Evolutionary conservation across 768 basidiomycete genomes (phyloP), one percentile per base, ranked within the genome.

Genomic region (Clitopilus passeckerianus): DNA sequence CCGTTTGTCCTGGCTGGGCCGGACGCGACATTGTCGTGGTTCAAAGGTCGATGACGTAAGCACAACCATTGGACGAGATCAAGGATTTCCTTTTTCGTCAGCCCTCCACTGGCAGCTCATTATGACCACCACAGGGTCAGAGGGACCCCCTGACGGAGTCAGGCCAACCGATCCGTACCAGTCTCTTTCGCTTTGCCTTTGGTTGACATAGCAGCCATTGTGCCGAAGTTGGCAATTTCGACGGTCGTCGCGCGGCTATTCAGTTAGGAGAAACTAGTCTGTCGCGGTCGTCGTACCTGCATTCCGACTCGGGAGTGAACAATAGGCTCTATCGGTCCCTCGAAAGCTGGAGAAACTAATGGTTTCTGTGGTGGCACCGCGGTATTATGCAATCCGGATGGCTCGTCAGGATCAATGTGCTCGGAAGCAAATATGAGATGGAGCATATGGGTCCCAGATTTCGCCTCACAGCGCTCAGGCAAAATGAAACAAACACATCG

Each of bases 1-100:
- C 86, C 12, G 66, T 64, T 10, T 50, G 46, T 12, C 46, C 20
- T 18, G 46, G 46, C 46, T n/a, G 46, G 46, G 18, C 46, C 20
- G 22, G 46, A 50, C 46, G 46, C 46, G 46, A 50, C 46, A 50
- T 50, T 41, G 37, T 3, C 20, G n/a, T 50, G 46, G 46, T 16
- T 22, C 37, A 50, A 6, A 23, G 27, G 27, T 30, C 20, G 46
- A 50, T 50, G 46, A 50, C 46, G 46, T 50, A 50, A 50, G 16
- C 46, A 50, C 12, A 10, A 20, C 20, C 10, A 10, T 50, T 9
- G 37, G 12, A 41, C 37, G 37, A 41, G 3, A 41, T n/a, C 14
- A n/a, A n/a, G 5, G 37, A 41, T 41, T 41, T 41, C 37, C 37
- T 15, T 41, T n/a, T 41, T 41, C 14, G 37, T 14, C n/a, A 12